Conservation (phyloP, 495 filamentous ascomycete genomes). For the Hypoxylon crocopeplum region DNA sequence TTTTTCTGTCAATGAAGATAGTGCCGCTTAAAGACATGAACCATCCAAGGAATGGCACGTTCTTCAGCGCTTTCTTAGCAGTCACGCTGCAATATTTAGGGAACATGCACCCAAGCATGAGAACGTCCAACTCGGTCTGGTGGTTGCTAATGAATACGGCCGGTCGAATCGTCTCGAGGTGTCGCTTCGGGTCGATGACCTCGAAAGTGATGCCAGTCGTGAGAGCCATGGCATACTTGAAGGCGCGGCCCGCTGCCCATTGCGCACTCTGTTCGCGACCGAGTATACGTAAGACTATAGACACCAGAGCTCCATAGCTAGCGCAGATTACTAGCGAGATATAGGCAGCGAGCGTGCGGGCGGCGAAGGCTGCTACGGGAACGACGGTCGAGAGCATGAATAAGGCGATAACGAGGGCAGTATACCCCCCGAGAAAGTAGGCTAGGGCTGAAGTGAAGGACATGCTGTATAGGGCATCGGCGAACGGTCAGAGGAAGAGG, state of each 20-base stretch:
- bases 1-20: conserved; percentile 92
- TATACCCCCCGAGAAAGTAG: conserved; percentile 64
- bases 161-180: conserved; percentile 71
- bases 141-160: conserved; percentile 94
- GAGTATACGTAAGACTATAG: conserved; percentile 70
- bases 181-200: conserved; percentile 69
- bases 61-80: conserved; percentile 84
- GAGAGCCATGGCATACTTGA: conserved; percentile 79
- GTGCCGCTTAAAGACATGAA: conserved; percentile 91
- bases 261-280: conserved; percentile 80
- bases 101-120: conserved; percentile 86
- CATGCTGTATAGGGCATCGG: conserved; percentile 31
- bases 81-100: conserved; percentile 92
- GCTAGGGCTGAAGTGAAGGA: conserved; percentile 51
- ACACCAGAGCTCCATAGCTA: conserved; percentile 77
- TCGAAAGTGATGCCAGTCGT: conserved; percentile 82
- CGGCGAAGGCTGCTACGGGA: conserved; percentile 68
- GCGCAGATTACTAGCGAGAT: conserved; percentile 70
- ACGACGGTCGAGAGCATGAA: conserved; percentile 61
- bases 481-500: conserved; percentile 6
- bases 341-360: conserved; percentile 75
- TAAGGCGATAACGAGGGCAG: conserved; percentile 64
- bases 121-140: conserved; percentile 92
- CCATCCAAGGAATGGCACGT: conserved; percentile 90
- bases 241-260: conserved; percentile 81